Base-by-base conservation (phyloP, 2,329 filamentous ascomycete species). In the Epichloe hybrida region DNA sequence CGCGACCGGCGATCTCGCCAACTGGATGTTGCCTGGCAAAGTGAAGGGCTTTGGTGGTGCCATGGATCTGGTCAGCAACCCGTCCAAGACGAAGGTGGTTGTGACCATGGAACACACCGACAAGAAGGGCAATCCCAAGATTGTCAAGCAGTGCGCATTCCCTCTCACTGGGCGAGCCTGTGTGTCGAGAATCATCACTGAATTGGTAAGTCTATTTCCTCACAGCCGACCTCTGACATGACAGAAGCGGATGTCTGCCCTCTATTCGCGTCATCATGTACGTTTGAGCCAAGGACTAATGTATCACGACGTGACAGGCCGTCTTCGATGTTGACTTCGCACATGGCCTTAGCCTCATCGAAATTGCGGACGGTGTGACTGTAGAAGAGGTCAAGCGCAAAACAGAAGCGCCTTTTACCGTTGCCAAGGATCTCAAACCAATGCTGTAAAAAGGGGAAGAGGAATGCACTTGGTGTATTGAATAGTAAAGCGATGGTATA, bases 101-200 rank as follows among this genome's bases (percentile, higher is more conserved):
- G 87, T 95, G 48, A 90, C 90, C 3, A 95, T 95, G 84, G 90
- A 96, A 69, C 90, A 96, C 71, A 93, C 88, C 12, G 90, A 95
- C 65, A 95, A 95, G 80, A 93, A 94, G 74, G 90, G 90, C 54
- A 84, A 86, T 65, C 77, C 90, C 52, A 96, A 96, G 83, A 94
- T 96, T 64, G 77, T 96, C 58, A 89, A 91, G 75, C 86, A 95
- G 72, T 95, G 90, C 70, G 86, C 88, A 53, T 91, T 96, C 71
- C 90, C 90, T n/a, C 71, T 96, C 62, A 96, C 90, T 1, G 90
- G 90, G 40, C 85, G 84, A 58, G 78, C 86, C 31, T 94, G 88
- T 59, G 90, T 95, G 49, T 90, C 84, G 57, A 81, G 87, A 56
- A 95, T 96, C 58, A 95, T 96, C 62, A 96, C 90, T 0, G 90